Evolutionary conservation across 2,329 filamentous ascomycete genomes (phyloP).

Genomic region (Colletotrichum melonis): DNA sequence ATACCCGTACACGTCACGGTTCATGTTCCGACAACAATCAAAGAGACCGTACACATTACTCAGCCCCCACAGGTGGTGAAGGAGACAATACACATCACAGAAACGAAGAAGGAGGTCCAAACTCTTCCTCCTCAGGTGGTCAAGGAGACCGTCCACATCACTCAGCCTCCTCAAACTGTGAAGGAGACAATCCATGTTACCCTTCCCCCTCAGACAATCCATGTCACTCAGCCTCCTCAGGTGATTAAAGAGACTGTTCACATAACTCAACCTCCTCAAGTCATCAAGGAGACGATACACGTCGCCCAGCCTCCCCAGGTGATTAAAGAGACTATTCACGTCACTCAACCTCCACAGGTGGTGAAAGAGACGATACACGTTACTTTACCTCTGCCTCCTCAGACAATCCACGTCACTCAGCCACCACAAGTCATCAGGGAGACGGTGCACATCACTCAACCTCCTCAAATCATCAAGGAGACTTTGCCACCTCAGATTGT

Average conservation of each 20-base stretch:
- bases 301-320: not conserved
- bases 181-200: not conserved
- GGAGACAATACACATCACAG: slow-evolving; percentile 25
- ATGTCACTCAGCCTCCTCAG: slow-evolving; percentile 7
- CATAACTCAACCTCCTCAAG: not conserved
- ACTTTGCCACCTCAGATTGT: slow-evolving; percentile 16
- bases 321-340: not conserved
- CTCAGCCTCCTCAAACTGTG: slow-evolving; percentile 1
- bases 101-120: slow-evolving; percentile 8
- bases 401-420: not conserved
- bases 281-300: slow-evolving; percentile 20
- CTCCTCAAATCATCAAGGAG: slow-evolving; percentile 18
- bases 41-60: slow-evolving; percentile 26
- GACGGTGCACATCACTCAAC: slow-evolving; percentile 5
- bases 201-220: slow-evolving; percentile 6
- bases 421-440: slow-evolving; percentile 4
- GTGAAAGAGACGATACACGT: slow-evolving; percentile 4
- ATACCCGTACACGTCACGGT: slow-evolving; percentile 18
- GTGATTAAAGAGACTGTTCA: not conserved
- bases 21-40: not conserved
- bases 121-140: slow-evolving; percentile 7
- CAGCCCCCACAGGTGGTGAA: slow-evolving; percentile 14
- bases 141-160: slow-evolving; percentile 6
- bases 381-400: not conserved
- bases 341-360: slow-evolving; percentile 4